A percentile compares a stretch with the other conserved stretches of the same genome.
Conservation (phyloP, 768 basidiomycete genomes). For the Boletus barrowsii region DNA sequence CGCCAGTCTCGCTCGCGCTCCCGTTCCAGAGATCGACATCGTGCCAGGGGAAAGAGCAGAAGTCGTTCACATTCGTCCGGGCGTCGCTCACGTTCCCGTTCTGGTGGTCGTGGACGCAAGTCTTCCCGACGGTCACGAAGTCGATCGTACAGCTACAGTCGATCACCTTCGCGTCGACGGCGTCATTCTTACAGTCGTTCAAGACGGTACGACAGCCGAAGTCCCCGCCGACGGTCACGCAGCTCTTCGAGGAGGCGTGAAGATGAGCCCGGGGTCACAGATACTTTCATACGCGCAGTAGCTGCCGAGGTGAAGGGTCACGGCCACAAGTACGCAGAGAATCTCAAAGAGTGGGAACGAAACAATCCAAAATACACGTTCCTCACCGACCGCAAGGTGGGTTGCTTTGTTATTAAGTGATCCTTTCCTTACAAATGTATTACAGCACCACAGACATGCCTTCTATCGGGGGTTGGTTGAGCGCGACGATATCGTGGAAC, state of each 20-base stretch:
- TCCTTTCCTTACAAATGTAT: slow-evolving; percentile 1
- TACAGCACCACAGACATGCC: slow-evolving; percentile 67
- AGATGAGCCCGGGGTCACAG: slow-evolving; percentile 59
- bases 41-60: slow-evolving; percentile 22
- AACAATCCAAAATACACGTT: slow-evolving; percentile 83
- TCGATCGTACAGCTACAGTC: slow-evolving; percentile 32
- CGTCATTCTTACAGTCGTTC: slow-evolving; percentile 52
- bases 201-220: slow-evolving; percentile 40
- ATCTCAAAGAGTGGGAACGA: slow-evolving; percentile 70
- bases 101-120: slow-evolving; percentile 28
- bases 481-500: slow-evolving; percentile 49
- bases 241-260: slow-evolving; percentile 37
- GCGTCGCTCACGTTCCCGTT: slow-evolving; percentile 31
- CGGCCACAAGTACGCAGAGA: slow-evolving; percentile 71
- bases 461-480: slow-evolving; percentile 70
- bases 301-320: slow-evolving; percentile 83
- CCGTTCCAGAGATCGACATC: slow-evolving; percentile 30
- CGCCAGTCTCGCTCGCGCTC: slow-evolving; percentile 35
- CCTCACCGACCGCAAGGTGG: slow-evolving; percentile 55
- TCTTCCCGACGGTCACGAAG: slow-evolving; percentile 25
- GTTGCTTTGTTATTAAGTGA: slow-evolving; percentile 2
- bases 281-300: slow-evolving; percentile 83
- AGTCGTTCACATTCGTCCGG: slow-evolving; percentile 25
- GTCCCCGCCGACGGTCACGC: slow-evolving; percentile 44
- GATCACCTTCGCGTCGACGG: slow-evolving; percentile 36